Conservation (phyloP, 768 basidiomycete species). For the Neoboletus subvelutipes region DNA sequence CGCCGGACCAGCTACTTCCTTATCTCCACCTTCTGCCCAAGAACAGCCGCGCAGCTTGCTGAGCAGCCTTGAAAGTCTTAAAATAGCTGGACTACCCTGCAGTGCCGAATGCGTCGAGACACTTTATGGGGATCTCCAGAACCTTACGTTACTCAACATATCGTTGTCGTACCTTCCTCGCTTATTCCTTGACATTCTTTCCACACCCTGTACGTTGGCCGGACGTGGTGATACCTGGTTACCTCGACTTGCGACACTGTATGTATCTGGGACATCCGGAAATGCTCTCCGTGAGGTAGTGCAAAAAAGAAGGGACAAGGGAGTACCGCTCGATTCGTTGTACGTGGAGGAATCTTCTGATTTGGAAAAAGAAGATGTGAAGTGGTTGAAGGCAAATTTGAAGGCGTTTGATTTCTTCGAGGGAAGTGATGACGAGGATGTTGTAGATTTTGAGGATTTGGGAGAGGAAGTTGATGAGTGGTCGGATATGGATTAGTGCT, state of each 20-base stretch:
- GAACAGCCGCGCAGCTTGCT: conserved; percentile 39
- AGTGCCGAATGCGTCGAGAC: conserved; percentile 29
- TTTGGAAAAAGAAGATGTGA: conserved; percentile 41
- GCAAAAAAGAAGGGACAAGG: conserved; percentile 38
- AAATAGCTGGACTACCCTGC: conserved; percentile 52
- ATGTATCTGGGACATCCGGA: conserved; percentile 45
- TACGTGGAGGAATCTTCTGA: conserved; percentile 46
- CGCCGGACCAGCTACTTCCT: conserved; percentile 15
- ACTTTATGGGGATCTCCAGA: conserved; percentile 48
- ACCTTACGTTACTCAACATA: conserved; percentile 45
- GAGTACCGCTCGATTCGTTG: conserved; percentile 46
- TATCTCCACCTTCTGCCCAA: conserved; percentile 36
- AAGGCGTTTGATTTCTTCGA: conserved; percentile 57
- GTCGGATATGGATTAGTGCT: conserved; percentile 12
- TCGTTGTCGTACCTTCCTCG: conserved; percentile 34
- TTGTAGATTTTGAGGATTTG: conserved; percentile 28
- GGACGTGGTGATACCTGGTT: conserved; percentile 33
- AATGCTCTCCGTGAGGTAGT: conserved; percentile 45
- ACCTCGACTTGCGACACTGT: conserved; percentile 51
- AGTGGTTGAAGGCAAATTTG: conserved; percentile 53
- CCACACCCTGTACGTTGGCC: not conserved
- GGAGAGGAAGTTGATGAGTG: conserved; percentile 12
- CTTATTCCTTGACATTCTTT: conserved; percentile 28
- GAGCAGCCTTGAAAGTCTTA: conserved; percentile 48
- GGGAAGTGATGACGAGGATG: conserved; percentile 48